phyloP scores from a whole-genome alignment of 2,329 filamentous ascomycete species.

The Colletotrichum salicis region DNA sequence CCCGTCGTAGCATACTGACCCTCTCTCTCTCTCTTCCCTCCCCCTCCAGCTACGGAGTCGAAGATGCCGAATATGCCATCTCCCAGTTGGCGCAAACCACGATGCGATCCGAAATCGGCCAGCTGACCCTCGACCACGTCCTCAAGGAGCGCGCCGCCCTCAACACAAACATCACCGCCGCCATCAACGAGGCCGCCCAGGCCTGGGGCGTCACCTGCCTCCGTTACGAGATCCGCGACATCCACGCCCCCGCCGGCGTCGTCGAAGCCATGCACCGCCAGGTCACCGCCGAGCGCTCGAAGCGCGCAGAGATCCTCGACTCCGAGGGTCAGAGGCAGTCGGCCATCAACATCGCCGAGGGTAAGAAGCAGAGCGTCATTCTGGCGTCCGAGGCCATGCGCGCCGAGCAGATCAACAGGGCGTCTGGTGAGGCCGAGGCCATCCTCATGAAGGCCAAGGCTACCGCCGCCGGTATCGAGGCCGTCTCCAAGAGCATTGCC shows the following conservation, averaged over 20 bases:
- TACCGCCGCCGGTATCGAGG: constrained; percentile 88
- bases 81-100: constrained; percentile 97
- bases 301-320: constrained; percentile 96
- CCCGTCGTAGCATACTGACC: neutral
- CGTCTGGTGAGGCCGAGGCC: constrained; percentile 91
- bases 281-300: constrained; percentile 95
- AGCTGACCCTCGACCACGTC: constrained; percentile 95
- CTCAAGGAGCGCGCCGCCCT: constrained; percentile 95
- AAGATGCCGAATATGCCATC: constrained; percentile 98
- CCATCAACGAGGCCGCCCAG: constrained; percentile 97
- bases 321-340: constrained; percentile 96
- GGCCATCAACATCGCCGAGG: constrained; percentile 98
- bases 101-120: constrained; percentile 98
- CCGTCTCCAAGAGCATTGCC: constrained; percentile 80
- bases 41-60: constrained; percentile 92
- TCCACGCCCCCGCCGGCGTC: constrained; percentile 92
- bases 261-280: constrained; percentile 98
- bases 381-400: constrained; percentile 91
- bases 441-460: constrained; percentile 87
- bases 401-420: constrained; percentile 92
- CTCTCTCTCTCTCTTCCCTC: no score
- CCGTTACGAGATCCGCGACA: constrained; percentile 97
- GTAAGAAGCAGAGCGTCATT: constrained; percentile 96
- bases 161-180: constrained; percentile 98
- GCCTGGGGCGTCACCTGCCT: constrained; percentile 97